Evolutionary conservation across 768 basidiomycete species (phyloP).

Genomic region (Sarcomyxa edulis): DNA sequence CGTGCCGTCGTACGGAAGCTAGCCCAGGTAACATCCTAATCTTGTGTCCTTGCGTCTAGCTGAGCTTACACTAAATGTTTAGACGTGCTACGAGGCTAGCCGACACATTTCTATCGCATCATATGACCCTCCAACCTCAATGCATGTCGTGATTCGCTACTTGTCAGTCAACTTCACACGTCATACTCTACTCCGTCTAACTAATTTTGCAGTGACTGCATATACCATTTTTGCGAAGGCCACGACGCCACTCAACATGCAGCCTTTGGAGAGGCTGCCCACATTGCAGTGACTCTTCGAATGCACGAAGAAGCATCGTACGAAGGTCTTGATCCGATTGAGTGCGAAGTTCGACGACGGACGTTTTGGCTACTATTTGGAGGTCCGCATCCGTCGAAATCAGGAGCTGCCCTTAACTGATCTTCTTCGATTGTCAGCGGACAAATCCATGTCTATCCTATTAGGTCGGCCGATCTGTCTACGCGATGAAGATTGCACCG

Average conservation of each 20-base stretch:
- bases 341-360: conserved; percentile 81
- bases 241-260: conserved; percentile 86
- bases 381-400: conserved; percentile 34
- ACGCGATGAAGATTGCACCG: conserved; percentile 86
- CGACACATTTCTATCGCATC: conserved; percentile 74
- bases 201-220: conserved; percentile 51
- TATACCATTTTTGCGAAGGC: conserved; percentile 87
- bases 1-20: conserved; percentile 79
- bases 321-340: conserved; percentile 78
- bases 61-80: conserved; percentile 9
- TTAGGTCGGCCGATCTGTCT: conserved; percentile 81
- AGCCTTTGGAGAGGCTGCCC: conserved; percentile 81
- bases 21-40: conserved; percentile 40
- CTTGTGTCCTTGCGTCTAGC: conserved; percentile 1
- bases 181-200: conserved; percentile 6
- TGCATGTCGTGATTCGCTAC: conserved; percentile 84
- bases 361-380: conserved; percentile 89
- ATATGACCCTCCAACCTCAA: conserved; percentile 80
- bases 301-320: conserved; percentile 88
- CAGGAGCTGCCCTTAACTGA: conserved; percentile 6
- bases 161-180: conserved; percentile 73
- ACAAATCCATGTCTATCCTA: conserved; percentile 86
- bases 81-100: conserved; percentile 79
- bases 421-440: conserved; percentile 42
- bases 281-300: conserved; percentile 75